These are phyloP conservation scores for Lyophyllum atratum DNA, from an alignment of 768 basidiomycete species.

Conservation along the genomic window DNA sequence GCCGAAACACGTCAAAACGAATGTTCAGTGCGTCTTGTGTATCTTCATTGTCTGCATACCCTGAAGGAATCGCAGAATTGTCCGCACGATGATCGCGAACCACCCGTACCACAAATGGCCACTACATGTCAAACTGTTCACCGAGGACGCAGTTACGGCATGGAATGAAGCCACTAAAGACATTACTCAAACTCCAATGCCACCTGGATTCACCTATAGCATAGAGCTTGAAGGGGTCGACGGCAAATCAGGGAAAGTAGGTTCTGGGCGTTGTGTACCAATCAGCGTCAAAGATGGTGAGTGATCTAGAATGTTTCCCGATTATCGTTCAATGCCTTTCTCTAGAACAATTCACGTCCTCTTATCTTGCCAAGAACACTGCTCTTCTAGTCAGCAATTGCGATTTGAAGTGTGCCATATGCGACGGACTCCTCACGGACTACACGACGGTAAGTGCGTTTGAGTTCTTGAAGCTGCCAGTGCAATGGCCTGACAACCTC, in stretches of 20 bases:
- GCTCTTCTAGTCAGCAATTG: conserved; percentile 37
- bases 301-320: conserved; percentile 9
- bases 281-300: conserved; percentile 62
- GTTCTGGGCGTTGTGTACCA: conserved; percentile 56
- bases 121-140: conserved; percentile 75
- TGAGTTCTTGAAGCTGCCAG: background rate
- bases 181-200: conserved; percentile 34
- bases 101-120: conserved; percentile 77
- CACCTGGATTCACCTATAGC: conserved; percentile 50
- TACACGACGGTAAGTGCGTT: conserved; percentile 41
- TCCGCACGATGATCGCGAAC: conserved; percentile 59
- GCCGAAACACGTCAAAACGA: conserved; percentile 39
- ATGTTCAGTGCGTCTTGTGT: conserved; percentile 45
- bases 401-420: conserved; percentile 47
- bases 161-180: conserved; percentile 46
- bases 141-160: conserved; percentile 53
- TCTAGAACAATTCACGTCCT: conserved; percentile 49
- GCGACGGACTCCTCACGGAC: conserved; percentile 39
- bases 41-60: background rate
- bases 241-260: conserved; percentile 55
- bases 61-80: conserved; percentile 41
- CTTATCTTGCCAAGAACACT: conserved; percentile 50
- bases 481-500: background rate
- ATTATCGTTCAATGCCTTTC: background rate
- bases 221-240: conserved; percentile 72